Evolutionary conservation across 2,329 filamentous ascomycete genomes (phyloP).

Genomic region (Fragosphaeria purpurea): DNA sequence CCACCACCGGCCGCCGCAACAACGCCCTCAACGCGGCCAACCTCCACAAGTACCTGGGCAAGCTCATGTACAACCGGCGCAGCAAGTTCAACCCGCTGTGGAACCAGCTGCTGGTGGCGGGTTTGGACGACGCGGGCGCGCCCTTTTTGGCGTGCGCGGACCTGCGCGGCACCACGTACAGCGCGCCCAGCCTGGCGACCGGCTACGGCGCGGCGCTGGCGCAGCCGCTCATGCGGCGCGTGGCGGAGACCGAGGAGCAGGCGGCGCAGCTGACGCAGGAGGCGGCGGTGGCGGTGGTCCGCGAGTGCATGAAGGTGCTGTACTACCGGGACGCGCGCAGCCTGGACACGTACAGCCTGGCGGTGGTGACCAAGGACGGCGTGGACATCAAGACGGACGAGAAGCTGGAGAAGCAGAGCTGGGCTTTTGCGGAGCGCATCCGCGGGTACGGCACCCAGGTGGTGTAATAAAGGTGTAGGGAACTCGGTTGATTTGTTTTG

Average conservation of each 20-base stretch:
- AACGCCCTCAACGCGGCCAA: slow-evolving; percentile 74
- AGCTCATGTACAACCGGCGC: slow-evolving; percentile 91
- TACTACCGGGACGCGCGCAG: slow-evolving; percentile 95
- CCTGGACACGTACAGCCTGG: slow-evolving; percentile 83
- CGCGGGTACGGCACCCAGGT: slow-evolving; percentile 88
- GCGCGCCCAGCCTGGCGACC: slow-evolving; percentile 77
- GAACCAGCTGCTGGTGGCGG: slow-evolving; percentile 90
- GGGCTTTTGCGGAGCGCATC: slow-evolving; percentile 94
- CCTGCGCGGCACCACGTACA: slow-evolving; percentile 86
- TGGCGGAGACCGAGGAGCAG: slow-evolving; percentile 75
- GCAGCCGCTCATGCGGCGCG: slow-evolving; percentile 76
- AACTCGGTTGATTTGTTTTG: no score
- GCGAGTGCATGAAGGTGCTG: slow-evolving; percentile 96
- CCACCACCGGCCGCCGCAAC: slow-evolving; percentile 42
- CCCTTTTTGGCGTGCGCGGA: slow-evolving; percentile 91
- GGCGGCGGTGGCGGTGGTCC: slow-evolving; percentile 67
- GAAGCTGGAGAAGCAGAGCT: slow-evolving; percentile 90
- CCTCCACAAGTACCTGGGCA: slow-evolving; percentile 90
- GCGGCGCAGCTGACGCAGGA: slow-evolving; percentile 64
- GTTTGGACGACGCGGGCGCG: slow-evolving; percentile 66
- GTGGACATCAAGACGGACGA: slow-evolving; percentile 76
- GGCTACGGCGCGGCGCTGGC: slow-evolving; percentile 91
- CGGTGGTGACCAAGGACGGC: slow-evolving; percentile 80
- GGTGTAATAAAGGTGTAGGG: slow-evolving; percentile 28
- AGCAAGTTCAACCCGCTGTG: slow-evolving; percentile 95